Percentiles rank a stretch among this genome's conserved stretches.
Conservation (phyloP, 2,329 filamentous ascomycete species). For the Penicillium sp. region DNA sequence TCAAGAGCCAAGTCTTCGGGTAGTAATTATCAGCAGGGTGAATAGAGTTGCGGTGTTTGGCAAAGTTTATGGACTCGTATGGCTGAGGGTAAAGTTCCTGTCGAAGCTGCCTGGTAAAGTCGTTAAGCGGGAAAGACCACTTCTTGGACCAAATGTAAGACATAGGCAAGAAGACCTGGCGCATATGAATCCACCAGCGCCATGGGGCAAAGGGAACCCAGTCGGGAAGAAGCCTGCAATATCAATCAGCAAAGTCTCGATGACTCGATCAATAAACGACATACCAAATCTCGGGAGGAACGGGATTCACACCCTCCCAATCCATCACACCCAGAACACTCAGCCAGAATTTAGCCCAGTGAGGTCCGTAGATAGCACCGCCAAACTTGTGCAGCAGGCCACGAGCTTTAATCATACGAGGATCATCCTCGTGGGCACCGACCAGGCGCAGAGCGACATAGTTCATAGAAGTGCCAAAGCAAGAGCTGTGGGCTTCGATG, state of each 20-base stretch:
- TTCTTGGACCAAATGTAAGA: conserved; percentile 82
- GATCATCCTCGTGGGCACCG: conserved; percentile 80
- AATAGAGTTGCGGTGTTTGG: conserved; percentile 78
- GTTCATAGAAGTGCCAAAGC: conserved; percentile 87
- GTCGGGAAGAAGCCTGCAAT: conserved; percentile 69
- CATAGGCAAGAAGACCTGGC: conserved; percentile 95
- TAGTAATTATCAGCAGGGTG: conserved; percentile 83
- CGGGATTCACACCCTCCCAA: conserved; percentile 93
- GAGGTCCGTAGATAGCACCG: conserved; percentile 78
- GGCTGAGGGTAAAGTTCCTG: conserved; percentile 81
- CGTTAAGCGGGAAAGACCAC: conserved; percentile 75
- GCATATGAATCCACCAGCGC: conserved; percentile 98
- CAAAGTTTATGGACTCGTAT: conserved; percentile 77
- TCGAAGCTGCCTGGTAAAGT: conserved; percentile 69
- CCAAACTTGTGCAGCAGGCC: conserved; percentile 80
- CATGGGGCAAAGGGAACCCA: conserved; percentile 88
- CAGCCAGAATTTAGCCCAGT: conserved; percentile 98
- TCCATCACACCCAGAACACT: conserved; percentile 76
- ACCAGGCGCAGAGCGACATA: conserved; percentile 80
- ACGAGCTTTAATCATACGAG: conserved; percentile 81
- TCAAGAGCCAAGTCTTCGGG: conserved; percentile 83
- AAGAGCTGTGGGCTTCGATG: conserved; percentile 88
- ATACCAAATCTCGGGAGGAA: conserved; percentile 87
- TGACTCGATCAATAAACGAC: conserved; percentile 16
- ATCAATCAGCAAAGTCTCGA: conserved; percentile 7